Percentiles rank a stretch among this genome's conserved stretches.
phyloP scores from a whole-genome alignment of 768 basidiomycete species.

The Tricholomella constricta region DNA sequence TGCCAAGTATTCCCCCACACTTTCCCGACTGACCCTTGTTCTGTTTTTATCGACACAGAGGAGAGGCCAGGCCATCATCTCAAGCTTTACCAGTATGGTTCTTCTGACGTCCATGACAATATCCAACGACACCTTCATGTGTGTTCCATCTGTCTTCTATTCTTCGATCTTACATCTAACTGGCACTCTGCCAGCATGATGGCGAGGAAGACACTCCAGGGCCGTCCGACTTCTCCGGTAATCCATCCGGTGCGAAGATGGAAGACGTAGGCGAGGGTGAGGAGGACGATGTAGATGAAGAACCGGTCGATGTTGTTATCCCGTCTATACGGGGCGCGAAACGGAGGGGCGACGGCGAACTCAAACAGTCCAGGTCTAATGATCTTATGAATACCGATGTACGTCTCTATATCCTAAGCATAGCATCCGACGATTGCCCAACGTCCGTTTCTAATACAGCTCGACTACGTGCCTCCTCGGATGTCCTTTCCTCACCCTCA shows the following conservation, averaged over 20 bases:
- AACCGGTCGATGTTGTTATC: slow-evolving; percentile 22
- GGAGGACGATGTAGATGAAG: slow-evolving; percentile 38
- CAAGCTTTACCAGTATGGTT: slow-evolving; percentile 84
- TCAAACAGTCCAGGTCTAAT: slow-evolving; percentile 27
- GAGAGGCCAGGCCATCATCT: slow-evolving; percentile 77
- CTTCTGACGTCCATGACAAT: slow-evolving; percentile 66
- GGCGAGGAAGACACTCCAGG: slow-evolving; percentile 51
- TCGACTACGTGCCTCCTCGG: slow-evolving; percentile 23
- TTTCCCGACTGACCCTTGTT: slow-evolving; percentile 25
- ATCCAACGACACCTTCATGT: slow-evolving; percentile 65
- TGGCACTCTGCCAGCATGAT: slow-evolving; percentile 40
- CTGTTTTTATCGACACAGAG: slow-evolving; percentile 58
- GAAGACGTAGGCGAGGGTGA: slow-evolving; percentile 42
- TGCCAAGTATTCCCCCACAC: slow-evolving; percentile 1
- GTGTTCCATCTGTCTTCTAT: slow-evolving; percentile 10
- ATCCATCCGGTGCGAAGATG: slow-evolving; percentile 26
- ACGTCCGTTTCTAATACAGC: slow-evolving; percentile 9
- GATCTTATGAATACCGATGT: slow-evolving; percentile 18
- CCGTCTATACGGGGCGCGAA: slow-evolving; percentile 21
- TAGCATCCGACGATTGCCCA: no score
- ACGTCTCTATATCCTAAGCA: no score
- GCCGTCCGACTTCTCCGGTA: slow-evolving; percentile 47
- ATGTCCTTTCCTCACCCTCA: slow-evolving; percentile 16
- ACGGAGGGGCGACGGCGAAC: slow-evolving; percentile 34
- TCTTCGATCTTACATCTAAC: slow-evolving; percentile 3